phyloP scores from a whole-genome alignment of 495 filamentous ascomycete species.

The Hyaloscypha bicolor region DNA sequence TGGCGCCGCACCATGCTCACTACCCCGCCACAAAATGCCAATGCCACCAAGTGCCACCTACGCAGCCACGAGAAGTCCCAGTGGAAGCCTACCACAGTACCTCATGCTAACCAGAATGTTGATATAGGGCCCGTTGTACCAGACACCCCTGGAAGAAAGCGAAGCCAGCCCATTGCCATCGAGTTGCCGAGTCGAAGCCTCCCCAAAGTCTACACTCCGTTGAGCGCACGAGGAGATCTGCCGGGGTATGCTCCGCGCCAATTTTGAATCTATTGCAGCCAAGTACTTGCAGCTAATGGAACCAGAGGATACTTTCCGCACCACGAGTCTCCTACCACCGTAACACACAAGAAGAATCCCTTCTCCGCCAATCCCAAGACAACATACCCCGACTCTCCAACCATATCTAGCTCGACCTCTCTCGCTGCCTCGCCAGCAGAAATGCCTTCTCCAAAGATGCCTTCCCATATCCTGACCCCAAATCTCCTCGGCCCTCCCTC shows the following conservation, averaged over 20 bases:
- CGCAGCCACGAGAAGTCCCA: background rate
- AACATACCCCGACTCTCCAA: conserved; percentile 9
- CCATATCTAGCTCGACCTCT: conserved; percentile 24
- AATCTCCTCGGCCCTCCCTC: background rate
- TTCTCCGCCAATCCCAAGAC: conserved; percentile 12
- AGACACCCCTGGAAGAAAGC: conserved; percentile 25
- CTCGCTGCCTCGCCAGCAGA: conserved; percentile 10
- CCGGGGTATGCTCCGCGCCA: conserved; percentile 44
- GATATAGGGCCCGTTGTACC: background rate
- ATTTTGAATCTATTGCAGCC: background rate
- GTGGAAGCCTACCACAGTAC: background rate
- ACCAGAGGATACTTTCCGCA: conserved; percentile 54
- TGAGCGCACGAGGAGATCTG: conserved; percentile 53
- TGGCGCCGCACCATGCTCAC: conserved; percentile 4
- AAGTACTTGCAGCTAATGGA: conserved; percentile 13
- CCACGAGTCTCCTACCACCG: conserved; percentile 43
- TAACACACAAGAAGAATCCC: conserved; percentile 12
- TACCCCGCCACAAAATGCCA: conserved; percentile 12
- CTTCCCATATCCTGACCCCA: background rate
- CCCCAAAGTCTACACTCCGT: conserved; percentile 40
- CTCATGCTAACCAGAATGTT: background rate
- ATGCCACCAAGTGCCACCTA: conserved; percentile 6
- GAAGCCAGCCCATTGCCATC: conserved; percentile 50
- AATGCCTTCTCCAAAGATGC: background rate
- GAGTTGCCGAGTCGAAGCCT: conserved; percentile 38